Evolutionary conservation across 2,329 filamentous ascomycete genomes (phyloP).

Genomic region (Colletotrichum nymphaeae): DNA sequence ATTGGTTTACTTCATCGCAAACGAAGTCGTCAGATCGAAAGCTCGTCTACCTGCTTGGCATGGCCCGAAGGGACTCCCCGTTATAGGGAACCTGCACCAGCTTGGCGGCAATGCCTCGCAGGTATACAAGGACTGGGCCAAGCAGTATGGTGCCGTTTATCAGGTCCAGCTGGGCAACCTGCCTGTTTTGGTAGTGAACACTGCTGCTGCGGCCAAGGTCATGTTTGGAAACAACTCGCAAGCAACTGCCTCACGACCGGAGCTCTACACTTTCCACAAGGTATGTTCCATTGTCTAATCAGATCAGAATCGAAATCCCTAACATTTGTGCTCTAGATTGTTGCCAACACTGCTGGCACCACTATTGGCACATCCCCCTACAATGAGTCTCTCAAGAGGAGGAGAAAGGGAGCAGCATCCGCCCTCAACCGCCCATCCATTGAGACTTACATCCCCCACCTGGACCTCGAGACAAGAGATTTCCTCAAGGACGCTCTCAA

Average conservation of each 20-base stretch:
- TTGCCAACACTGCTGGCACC: slow-evolving; percentile 41
- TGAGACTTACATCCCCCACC: slow-evolving; percentile 70
- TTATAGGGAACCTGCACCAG: slow-evolving; percentile 66
- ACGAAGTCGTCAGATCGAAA: slow-evolving; percentile 57
- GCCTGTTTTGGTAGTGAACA: slow-evolving; percentile 75
- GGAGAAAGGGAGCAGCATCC: slow-evolving; percentile 74
- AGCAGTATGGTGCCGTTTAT: slow-evolving; percentile 44
- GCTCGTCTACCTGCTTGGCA: slow-evolving; percentile 57
- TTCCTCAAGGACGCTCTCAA: slow-evolving; percentile 70
- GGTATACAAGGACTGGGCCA: slow-evolving; percentile 44
- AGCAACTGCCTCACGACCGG: slow-evolving; percentile 72
- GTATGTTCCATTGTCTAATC: not conserved
- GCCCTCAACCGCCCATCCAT: slow-evolving; percentile 74
- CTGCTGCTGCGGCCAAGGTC: slow-evolving; percentile 71
- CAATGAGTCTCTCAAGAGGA: slow-evolving; percentile 74
- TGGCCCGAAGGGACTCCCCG: slow-evolving; percentile 61
- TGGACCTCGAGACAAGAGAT: slow-evolving; percentile 63
- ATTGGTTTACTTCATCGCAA: slow-evolving; percentile 57
- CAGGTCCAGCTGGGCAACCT: slow-evolving; percentile 53
- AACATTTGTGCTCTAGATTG: slow-evolving; percentile 55
- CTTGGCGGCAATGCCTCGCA: slow-evolving; percentile 60
- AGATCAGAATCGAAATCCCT: not conserved
- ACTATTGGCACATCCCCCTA: slow-evolving; percentile 75
- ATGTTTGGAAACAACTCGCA: slow-evolving; percentile 76
- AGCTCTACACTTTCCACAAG: slow-evolving; percentile 70